Evolutionary conservation across 192 early-diverging fungal genomes (phyloP), one percentile per base, ranked within the genome.

Genomic region (Phlyctochytrium bullatum): DNA sequence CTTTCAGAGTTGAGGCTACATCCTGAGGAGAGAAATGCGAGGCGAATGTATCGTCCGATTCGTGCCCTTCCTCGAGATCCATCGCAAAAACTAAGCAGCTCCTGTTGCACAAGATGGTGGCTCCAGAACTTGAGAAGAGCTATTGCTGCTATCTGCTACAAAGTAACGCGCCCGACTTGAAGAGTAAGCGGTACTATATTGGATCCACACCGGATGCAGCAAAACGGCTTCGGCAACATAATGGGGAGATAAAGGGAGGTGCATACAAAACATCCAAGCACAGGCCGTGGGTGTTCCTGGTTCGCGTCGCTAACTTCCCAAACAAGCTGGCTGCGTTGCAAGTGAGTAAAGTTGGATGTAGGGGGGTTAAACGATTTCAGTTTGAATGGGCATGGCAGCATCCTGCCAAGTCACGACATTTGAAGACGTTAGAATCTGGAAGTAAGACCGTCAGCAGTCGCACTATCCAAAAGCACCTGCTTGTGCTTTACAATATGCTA

Each of bases 161-260:
- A 6, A 47, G 10, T 14, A 72, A 27, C 75, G 79, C n/a, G n/a
- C n/a, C n/a, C n/a, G n/a, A n/a, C n/a, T n/a, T n/a, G n/a, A n/a
- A 34, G 64, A 40, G n/a, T 70, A 75, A 32, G 51, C 59, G 12
- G 54, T 67, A 72, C 23, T 85, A 85, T 61, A 67, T 85, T 0
- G 83, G 83, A 16, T 83, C 83, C n/a, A 85, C 83, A 47, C 80
- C 83, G 14, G 68, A 85, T 66, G 81, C 83, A 16, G 24, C 67
- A 2, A 71, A 78, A 2, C 61, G 83, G 23, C 23, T 85, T 10
- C 62, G 81, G 14, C 83, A 85, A 52, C 83, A 85, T 66, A 81
- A 81, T 59, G 83, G 40, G 31, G 83, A 52, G 80, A 80, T 31
- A 81, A 78, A 73, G 30, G 28, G 67, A 68, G 36, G 12, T 47